phyloP scores from a whole-genome alignment of 306 rosid genomes.

The Vigna reflexopilosa region DNA sequence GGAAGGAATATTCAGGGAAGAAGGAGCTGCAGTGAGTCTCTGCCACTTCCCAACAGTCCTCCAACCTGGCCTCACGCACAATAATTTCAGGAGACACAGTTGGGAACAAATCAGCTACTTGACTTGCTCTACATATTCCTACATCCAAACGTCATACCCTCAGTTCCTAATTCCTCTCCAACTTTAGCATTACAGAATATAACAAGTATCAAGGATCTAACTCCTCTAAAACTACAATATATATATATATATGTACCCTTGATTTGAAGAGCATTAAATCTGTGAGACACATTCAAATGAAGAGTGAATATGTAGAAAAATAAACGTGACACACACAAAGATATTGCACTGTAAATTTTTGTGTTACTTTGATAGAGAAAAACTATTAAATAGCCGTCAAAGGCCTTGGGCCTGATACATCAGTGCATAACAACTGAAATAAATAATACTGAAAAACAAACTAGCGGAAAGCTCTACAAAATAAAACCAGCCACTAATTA shows the following conservation, averaged over 20 bases:
- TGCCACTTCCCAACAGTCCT: conserved; percentile 99
- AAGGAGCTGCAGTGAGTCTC: conserved; percentile 99
- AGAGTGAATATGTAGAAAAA: too few species aligned
- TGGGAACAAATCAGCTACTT: conserved; percentile 83
- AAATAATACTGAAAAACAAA: too few species aligned
- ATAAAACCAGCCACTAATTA: too few species aligned
- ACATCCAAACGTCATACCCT: conserved; percentile 53
- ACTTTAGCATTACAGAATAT: conserved; percentile 12
- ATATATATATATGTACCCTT: neutral
- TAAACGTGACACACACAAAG: too few species aligned
- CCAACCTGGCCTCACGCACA: conserved; percentile 91
- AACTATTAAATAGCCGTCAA: too few species aligned
- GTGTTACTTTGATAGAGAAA: too few species aligned
- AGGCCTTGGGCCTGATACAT: too few species aligned
- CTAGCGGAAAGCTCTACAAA: too few species aligned
- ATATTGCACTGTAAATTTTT: too few species aligned
- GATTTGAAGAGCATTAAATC: neutral
- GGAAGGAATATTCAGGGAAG: conserved; percentile 90
- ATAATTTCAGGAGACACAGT: conserved; percentile 75
- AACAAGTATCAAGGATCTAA: neutral
- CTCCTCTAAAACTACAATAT: neutral
- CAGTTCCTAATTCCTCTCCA: conserved; percentile 28
- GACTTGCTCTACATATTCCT: conserved; percentile 89
- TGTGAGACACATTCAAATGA: neutral
- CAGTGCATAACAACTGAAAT: too few species aligned